Evolutionary conservation across 1,139 yeast genomes (phyloP), one percentile per base, ranked within the genome.

Genomic region (Pichia sp.): DNA sequence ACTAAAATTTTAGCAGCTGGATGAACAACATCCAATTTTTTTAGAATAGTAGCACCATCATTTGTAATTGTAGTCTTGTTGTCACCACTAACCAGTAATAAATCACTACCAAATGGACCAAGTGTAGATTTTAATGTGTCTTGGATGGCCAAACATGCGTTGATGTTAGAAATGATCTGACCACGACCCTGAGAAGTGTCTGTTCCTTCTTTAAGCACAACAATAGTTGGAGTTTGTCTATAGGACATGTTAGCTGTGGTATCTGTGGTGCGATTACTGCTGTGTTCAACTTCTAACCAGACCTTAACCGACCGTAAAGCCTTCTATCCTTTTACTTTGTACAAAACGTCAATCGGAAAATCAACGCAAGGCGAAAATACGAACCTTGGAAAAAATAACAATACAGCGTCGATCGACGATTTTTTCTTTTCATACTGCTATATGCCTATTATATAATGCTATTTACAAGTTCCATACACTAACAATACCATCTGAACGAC

Each of bases 81-180:
- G 55, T 75, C 78, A 29, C 81, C 78, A 31, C 82, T 78, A 33
- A 88, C 96, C 54, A 91, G 79, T 57, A 91, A 69, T 50, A 91
- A 89, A 64, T 91, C 99, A 22, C 96, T 86, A 27, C 99, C 99
- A 56, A 91, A 74, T 33, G 99, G 99, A 2, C 99, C 99, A 52
- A 91, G 72, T 0, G 99, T 91, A 37, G 97, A 89, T 56, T 85
- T 83, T 57, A 91, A 73, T 28, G 97, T 87, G 55, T 91, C 98
- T 68, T 91, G 97, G 53, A 91, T 87, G 26, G 98, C 97, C 51
- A 89, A 65, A 67, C 98, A 91, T 7, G 98, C 97, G 69, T 89
- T 89, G 61, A 91, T 91, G 59, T 91, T 91, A 53, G 91, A 84
- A 56, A 91, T 80, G 52, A 87, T 84, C 68, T 93, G 98, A 24